phyloP scores from a whole-genome alignment of 345 rosid genomes.

The Populus simonii region DNA sequence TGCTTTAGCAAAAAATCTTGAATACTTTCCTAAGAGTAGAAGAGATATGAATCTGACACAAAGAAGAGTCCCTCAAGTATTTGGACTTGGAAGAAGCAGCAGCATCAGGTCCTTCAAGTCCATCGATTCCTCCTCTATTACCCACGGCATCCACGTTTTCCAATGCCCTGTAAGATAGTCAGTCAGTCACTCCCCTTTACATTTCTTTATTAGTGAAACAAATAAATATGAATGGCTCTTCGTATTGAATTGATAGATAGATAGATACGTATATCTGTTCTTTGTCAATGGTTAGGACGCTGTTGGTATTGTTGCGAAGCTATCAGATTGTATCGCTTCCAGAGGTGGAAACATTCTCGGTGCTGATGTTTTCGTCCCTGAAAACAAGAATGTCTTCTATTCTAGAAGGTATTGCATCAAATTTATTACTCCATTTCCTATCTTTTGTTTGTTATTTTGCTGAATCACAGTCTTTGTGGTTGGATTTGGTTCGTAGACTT shows the following conservation, averaged over 20 bases:
- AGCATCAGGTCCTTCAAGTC: slow-evolving; percentile 42
- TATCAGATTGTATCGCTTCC: slow-evolving; percentile 90
- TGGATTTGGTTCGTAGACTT: not conserved
- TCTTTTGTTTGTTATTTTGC: not conserved
- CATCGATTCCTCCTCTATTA: slow-evolving; percentile 44
- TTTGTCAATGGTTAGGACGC: slow-evolving; percentile 45
- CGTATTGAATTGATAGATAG: not conserved
- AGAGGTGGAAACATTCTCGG: slow-evolving; percentile 89
- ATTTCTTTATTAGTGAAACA: not conserved
- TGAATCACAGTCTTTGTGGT: not conserved
- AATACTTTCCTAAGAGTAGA: not conserved
- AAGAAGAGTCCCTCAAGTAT: slow-evolving; percentile 38
- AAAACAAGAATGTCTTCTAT: slow-evolving; percentile 73
- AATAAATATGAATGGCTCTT: not conserved
- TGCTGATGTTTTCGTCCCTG: slow-evolving; percentile 87
- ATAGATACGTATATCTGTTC: not conserved
- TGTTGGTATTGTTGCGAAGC: slow-evolving; percentile 85
- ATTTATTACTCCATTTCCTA: not conserved
- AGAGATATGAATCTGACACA: slow-evolving; percentile 30
- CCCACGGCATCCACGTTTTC: slow-evolving; percentile 85
- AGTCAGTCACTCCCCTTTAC: not conserved
- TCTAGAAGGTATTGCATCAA: slow-evolving; percentile 62
- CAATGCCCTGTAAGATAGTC: slow-evolving; percentile 70
- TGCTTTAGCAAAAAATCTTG: not conserved
- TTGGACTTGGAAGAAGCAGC: slow-evolving; percentile 33